These are phyloP conservation scores for Pseudomonodictys pantanalensis DNA, from an alignment of 495 filamentous ascomycete species.

Conservation along the genomic window DNA sequence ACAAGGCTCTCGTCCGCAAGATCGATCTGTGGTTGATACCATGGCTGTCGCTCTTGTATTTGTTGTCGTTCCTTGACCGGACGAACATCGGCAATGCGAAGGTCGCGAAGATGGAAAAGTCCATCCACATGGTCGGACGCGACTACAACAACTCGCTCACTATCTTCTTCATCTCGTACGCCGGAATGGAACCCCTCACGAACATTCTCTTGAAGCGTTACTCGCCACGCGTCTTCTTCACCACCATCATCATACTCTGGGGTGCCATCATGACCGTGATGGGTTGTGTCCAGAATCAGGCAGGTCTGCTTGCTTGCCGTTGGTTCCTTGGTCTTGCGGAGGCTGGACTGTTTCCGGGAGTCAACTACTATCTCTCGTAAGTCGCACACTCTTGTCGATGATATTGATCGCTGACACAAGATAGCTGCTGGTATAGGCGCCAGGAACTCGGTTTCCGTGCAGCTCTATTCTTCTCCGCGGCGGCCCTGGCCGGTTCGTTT, in stretches of 20 bases:
- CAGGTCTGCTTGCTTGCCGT: conserved; percentile 75
- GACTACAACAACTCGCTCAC: conserved; percentile 77
- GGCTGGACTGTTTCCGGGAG: conserved; percentile 83
- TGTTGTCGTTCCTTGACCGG: conserved; percentile 80
- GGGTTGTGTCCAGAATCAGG: conserved; percentile 75
- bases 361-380: conserved; percentile 77
- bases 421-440: conserved; percentile 74
- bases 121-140: conserved; percentile 59
- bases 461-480: conserved; percentile 89
- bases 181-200: conserved; percentile 79
- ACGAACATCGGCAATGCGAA: conserved; percentile 72
- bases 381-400: background rate
- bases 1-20: conserved; percentile 57
- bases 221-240: conserved; percentile 44
- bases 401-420: background rate
- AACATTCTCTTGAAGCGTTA: conserved; percentile 77
- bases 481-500: conserved; percentile 80
- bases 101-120: conserved; percentile 62
- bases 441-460: conserved; percentile 72
- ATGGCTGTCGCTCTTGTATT: conserved; percentile 84
- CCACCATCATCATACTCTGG: conserved; percentile 58
- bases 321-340: conserved; percentile 85
- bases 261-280: conserved; percentile 79
- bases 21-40: conserved; percentile 71
- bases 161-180: conserved; percentile 92